Conservation (phyloP, 306 rosid species). For the Vigna hirtella region DNA sequence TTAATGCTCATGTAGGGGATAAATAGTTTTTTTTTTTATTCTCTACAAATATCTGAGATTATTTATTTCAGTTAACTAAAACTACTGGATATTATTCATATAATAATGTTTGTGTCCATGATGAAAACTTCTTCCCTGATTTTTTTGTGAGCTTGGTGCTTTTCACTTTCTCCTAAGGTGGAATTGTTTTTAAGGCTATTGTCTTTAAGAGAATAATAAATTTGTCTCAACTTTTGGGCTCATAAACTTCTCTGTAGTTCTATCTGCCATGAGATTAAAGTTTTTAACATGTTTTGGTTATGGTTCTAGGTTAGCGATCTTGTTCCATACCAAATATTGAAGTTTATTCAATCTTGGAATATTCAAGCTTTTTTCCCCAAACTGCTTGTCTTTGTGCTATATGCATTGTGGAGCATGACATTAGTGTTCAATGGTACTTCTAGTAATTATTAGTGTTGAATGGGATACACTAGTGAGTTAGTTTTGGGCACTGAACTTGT, state of each 20-base stretch:
- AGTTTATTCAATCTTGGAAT: constrained; percentile 26
- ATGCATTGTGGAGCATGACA: constrained; percentile 16
- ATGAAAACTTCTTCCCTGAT: constrained; percentile 17
- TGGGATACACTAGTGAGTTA: neutral
- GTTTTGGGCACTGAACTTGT: constrained; percentile 23
- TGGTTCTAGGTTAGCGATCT: neutral
- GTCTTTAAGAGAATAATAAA: neutral
- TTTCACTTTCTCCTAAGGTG: constrained; percentile 6
- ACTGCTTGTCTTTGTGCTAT: neutral
- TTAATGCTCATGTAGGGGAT: constrained; percentile 2
- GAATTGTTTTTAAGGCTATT: neutral
- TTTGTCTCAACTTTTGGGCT: constrained; percentile 4
- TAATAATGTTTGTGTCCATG: neutral
- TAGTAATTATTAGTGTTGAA: constrained; percentile 11
- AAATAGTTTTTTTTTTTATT: constrained; percentile 9
- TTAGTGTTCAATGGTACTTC: constrained; percentile 5
- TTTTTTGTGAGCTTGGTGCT: constrained; percentile 8
- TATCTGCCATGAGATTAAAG: constrained; percentile 14
- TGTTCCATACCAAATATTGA: neutral
- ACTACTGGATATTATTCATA: neutral
- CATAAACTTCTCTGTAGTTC: constrained; percentile 1
- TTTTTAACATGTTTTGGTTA: constrained; percentile 31
- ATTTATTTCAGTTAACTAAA: constrained; percentile 1
- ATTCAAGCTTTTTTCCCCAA: neutral
- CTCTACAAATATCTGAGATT: constrained; percentile 22